Conservation (phyloP, 257 asterid genomes). For the Avicennia marina region DNA sequence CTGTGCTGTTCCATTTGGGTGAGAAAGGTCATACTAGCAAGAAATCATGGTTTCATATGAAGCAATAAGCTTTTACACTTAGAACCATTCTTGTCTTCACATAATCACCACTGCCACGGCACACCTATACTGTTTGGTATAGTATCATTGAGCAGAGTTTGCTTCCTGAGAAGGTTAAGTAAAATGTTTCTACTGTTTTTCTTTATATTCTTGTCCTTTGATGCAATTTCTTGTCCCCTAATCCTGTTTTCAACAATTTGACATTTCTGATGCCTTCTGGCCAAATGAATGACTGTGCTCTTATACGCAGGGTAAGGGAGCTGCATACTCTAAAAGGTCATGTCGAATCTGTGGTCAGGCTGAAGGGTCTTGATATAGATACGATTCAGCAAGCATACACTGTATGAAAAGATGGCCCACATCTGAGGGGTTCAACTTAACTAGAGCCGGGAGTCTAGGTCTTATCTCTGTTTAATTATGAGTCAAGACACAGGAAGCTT, state of each 20-base stretch:
- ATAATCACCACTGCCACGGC: too few relatives aligned
- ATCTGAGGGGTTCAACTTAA: too few relatives aligned
- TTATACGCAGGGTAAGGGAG: conserved; percentile 62
- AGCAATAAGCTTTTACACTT: too few relatives aligned
- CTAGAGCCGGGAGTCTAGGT: too few relatives aligned
- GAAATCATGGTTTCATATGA: neutral
- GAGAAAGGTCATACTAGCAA: neutral
- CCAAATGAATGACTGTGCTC: neutral
- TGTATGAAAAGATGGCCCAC: conserved; percentile 42
- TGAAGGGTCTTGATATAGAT: conserved; percentile 94
- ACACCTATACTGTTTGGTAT: too few relatives aligned
- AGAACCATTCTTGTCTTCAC: too few relatives aligned
- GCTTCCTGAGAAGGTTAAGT: too few relatives aligned
- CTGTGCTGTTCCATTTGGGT: neutral
- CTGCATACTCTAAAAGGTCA: conserved; percentile 90
- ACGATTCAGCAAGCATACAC: conserved; percentile 95
- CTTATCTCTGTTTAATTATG: conserved; percentile 6
- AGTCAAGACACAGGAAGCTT: neutral
- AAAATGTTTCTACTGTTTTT: too few relatives aligned
- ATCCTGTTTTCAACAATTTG: neutral
- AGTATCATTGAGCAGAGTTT: too few relatives aligned
- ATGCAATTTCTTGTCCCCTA: too few relatives aligned
- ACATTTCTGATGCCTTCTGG: neutral
- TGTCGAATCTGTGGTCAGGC: conserved; percentile 89
- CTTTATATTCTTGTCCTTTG: too few relatives aligned